Base-by-base conservation (phyloP, 257 asterid species). In the Solanum verrucosum region DNA sequence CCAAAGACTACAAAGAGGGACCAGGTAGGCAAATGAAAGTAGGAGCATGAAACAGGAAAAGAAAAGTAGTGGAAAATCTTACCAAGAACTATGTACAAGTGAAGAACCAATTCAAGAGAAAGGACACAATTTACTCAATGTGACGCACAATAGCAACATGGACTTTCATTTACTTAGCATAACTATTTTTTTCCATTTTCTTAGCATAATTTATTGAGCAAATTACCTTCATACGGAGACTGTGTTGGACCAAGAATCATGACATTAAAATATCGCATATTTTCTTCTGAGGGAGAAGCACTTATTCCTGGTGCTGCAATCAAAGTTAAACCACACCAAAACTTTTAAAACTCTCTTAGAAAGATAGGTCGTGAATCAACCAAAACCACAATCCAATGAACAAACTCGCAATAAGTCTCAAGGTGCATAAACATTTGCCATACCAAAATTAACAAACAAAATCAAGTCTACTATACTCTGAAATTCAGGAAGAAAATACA, bases 241-340 rank as follows among this genome's bases (percentile, higher is more conserved):
- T 97, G 99, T 6, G 98, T 87, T 77, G 99, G 99, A 86, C 99
- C 99, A 89, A 97, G 99, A 92, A 97, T 95, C 99, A 96, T 97
- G 81, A 97, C 99, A 90, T 97, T 97, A 90, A 97, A 97, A 84
- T 97, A 95, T 42, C 99, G 98, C 99, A 97, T 97, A 81, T 97
- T 97, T 34, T 97, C 99, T 89, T 97, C 99, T 0, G 98, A 97
- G 27, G 99, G 99, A 88, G 99, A 97, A 14, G 99, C 99, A 90
- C 99, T 97, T 93, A 97, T 97, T 91, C 99, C 99, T 3, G 99
- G 99, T 10, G 99, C 99, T 96, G 98, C 92, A 95, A 16, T 81
- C 87, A 93, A 34, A 7, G 35, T 42, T 38, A 85, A 88, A 84
- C 78, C 87, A 89, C 29, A 49, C 68, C 1, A 85, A 25, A 77